phyloP scores from a whole-genome alignment of 2,329 filamentous ascomycete genomes.

The Fusarium sterilihyphosum region DNA sequence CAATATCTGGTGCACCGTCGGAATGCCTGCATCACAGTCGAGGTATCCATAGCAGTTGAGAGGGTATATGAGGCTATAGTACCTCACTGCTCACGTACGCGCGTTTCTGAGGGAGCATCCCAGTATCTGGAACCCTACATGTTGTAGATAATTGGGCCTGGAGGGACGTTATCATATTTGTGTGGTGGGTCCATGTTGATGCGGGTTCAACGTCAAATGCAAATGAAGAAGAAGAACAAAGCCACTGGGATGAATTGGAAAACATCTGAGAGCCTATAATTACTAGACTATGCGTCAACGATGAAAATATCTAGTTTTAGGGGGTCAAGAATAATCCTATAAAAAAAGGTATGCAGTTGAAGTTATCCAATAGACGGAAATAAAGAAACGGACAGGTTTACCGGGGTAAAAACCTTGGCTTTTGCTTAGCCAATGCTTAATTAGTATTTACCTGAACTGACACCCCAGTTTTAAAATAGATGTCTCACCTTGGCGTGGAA shows the following conservation, averaged over 20 bases:
- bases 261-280: background rate
- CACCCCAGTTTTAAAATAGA: constrained; percentile 16
- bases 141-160: constrained; percentile 33
- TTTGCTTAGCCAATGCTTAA: constrained; percentile 30
- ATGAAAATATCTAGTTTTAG: background rate
- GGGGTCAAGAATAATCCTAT: too few relatives aligned
- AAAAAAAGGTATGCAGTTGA: background rate
- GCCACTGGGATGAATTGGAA: background rate
- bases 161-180: background rate
- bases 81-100: constrained; percentile 10
- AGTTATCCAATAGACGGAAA: background rate
- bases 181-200: constrained; percentile 9
- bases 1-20: background rate
- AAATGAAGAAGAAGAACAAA: background rate
- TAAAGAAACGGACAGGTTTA: background rate
- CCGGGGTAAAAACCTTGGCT: constrained; percentile 10
- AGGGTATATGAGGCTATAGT: background rate
- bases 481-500: background rate
- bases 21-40: background rate
- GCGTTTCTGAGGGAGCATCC: constrained; percentile 21
- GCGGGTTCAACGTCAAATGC: constrained; percentile 1
- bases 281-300: background rate
- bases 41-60: background rate
- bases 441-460: constrained; percentile 3
- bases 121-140: constrained; percentile 13